Base-by-base conservation (phyloP, 495 filamentous ascomycete genomes). In the Neurospora cerealis region DNA sequence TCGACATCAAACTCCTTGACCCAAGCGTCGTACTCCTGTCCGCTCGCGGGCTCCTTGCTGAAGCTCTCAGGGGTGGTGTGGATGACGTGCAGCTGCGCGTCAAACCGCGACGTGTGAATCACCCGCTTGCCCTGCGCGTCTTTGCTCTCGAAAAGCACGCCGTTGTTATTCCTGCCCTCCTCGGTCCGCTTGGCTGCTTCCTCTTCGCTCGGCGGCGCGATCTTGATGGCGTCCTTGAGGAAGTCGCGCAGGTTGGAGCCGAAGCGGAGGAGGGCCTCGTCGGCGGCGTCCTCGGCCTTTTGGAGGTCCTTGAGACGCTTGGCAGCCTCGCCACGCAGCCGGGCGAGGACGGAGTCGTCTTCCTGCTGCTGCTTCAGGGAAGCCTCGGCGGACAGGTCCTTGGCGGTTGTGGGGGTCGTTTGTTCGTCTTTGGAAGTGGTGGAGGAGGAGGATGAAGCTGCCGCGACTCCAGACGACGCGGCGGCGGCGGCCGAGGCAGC, bases 61-160 rank as follows among this genome's bases (percentile, higher is more conserved):
- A 99, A 98, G 76, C 92, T 93, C 71, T 96, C 93, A 48, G 91
- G 77, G 38, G 89, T 92, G 32, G 92, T 93, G 83, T 99, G 96
- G 69, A 99, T 92, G 15, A 96, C 92, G 78, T 99, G 96, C 54
- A 99, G 85, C 79, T 98, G 96, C 4, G 96, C 96, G 76, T 99
- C 96, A 79, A 98, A 94, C 69, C 96, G 89, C 69, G 94, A 98
- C 5, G 92, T 92, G 81, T 98, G 95, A 72, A 97, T 94, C 19
- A 97, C 93, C 62, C 94, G 84, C 85, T 93, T 96, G 41, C 95
- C 94, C 21, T 93, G 91, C 13, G 91, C 88, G 83, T 96, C 94
- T 82, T 94, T 95, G 80, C 93, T 96, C 86, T 98, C 95, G 76
- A 97, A 98, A 3, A 96, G 84, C 41, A 96, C 87, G 76, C 89